phyloP scores from a whole-genome alignment of 2,329 filamentous ascomycete species.

The Cordyceps sp. region DNA sequence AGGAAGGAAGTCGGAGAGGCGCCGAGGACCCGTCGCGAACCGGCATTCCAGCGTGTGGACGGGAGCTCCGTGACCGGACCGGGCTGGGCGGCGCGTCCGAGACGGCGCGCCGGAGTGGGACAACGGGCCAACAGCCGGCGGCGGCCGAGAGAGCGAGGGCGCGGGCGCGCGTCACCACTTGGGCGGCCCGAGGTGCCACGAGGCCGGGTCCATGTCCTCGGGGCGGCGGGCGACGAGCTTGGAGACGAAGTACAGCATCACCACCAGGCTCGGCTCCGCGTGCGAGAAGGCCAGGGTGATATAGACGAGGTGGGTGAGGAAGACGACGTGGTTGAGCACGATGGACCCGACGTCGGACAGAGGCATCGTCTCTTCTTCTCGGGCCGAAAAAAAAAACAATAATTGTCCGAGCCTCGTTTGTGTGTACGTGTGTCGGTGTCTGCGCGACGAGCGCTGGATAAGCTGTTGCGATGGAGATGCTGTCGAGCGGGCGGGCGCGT shows the following conservation, averaged over 20 bases:
- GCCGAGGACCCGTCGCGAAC: no score
- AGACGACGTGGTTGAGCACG: slow-evolving; percentile 32
- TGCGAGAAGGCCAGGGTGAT: slow-evolving; percentile 32
- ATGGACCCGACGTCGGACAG: slow-evolving; percentile 34
- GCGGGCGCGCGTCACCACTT: slow-evolving; percentile 8
- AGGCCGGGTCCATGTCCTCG: slow-evolving; percentile 25
- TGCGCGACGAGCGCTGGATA: no score
- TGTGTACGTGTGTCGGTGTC: no score
- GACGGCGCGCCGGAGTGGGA: no score
- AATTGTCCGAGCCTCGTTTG: not conserved
- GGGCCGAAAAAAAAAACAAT: not conserved
- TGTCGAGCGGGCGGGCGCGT: no score
- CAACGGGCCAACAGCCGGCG: no score
- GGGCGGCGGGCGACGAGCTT: slow-evolving; percentile 29
- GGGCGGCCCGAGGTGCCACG: slow-evolving; percentile 17
- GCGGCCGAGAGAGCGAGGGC: not conserved
- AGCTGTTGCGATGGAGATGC: no score
- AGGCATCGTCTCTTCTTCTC: slow-evolving; percentile 20
- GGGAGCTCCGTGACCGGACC: no score
- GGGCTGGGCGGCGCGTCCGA: no score
- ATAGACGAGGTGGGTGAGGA: slow-evolving; percentile 35
- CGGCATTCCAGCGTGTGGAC: no score
- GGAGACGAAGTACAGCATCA: slow-evolving; percentile 29
- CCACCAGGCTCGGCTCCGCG: slow-evolving; percentile 27
- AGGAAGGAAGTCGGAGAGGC: no score